Base-by-base conservation (phyloP, 768 basidiomycete genomes). In the Collybia mongolica region DNA sequence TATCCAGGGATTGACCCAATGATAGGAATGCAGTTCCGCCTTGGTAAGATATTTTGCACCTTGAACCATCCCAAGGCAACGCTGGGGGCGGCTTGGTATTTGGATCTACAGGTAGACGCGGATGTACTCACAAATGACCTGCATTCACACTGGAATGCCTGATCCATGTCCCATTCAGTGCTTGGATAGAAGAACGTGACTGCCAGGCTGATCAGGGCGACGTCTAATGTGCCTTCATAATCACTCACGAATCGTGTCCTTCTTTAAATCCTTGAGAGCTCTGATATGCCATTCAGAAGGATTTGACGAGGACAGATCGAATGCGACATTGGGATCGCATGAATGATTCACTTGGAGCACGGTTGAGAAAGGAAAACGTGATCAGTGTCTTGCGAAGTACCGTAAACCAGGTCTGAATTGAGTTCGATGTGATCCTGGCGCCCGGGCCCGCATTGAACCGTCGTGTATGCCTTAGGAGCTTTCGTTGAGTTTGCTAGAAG, bases 141-240 rank as follows among this genome's bases (percentile, higher is more conserved):
- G 62, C 85, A 86, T 35, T 64, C 51, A 62, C 84, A 86, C 11
- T 69, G 64, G 60, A 86, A 86, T 0, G 78, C 72, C 58, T 81
- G 81, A 17, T 73, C 81, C 83, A 86, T 84, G 40, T 81, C 74
- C 83, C 84, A 86, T 59, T 86, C 84, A 14, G 82, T 86, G 57
- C 76, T 79, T 15, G 83, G 84, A 61, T 86, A 85, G 60, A 84
- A 86, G 59, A 77, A 84, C 2, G 78, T 80, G 48, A 84, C 71
- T 66, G 61, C 24, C 7, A 26, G 24, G 24, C 24, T 7, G 65
- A 68, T 28, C 55, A 56, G 17, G 62, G 62, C 47, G 68, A 51
- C 63, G 49, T 19, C 23, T 23, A 51, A 43, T 36, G n/a, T n/a
- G 22, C 28, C 20, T 9, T 14, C 32, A 32, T 9, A 32, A 51